These are phyloP conservation scores for Onygena corvina DNA, from an alignment of 2,329 filamentous ascomycete genomes.

Conservation along the genomic window DNA sequence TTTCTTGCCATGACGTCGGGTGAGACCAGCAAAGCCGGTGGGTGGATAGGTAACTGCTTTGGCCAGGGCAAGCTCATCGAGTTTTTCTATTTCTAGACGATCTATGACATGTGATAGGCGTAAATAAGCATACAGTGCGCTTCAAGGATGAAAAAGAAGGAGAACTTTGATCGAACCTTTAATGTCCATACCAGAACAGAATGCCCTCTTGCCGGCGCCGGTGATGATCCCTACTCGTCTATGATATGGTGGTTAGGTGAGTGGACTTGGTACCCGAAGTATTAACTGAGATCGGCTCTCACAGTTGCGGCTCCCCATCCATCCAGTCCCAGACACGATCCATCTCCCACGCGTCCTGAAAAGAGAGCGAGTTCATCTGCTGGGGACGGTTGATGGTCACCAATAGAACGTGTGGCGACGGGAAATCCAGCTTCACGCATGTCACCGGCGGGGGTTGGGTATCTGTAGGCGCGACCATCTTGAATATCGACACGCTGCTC, in stretches of 20 bases:
- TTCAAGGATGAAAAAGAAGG: background rate
- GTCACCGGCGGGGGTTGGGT: slow-evolving; percentile 12
- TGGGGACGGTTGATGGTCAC: slow-evolving; percentile 34
- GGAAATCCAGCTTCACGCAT: slow-evolving; percentile 21
- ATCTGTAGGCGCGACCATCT: slow-evolving; percentile 10
- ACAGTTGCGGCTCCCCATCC: slow-evolving; percentile 31
- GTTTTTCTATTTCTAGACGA: slow-evolving; percentile 24
- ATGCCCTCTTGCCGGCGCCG: slow-evolving; percentile 33
- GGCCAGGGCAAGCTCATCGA: slow-evolving; percentile 18
- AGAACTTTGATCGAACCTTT: slow-evolving; percentile 25
- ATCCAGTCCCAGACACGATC: slow-evolving; percentile 32
- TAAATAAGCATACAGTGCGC: slow-evolving; percentile 4
- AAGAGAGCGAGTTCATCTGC: slow-evolving; percentile 32
- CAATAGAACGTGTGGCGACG: slow-evolving; percentile 34
- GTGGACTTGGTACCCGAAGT: background rate
- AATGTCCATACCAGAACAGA: slow-evolving; percentile 36
- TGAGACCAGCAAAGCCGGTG: slow-evolving; percentile 45
- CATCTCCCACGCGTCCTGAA: slow-evolving; percentile 29
- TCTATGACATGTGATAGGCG: slow-evolving; percentile 6
- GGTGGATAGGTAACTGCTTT: slow-evolving; percentile 29
- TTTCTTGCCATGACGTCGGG: slow-evolving; percentile 51
- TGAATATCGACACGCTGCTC: background rate
- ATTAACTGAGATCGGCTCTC: slow-evolving; percentile 7
- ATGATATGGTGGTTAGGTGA: slow-evolving; percentile 35
- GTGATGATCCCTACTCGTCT: slow-evolving; percentile 34